phyloP scores from a whole-genome alignment of 371 early-diverging fungal species.

The Mucor piriformis region DNA sequence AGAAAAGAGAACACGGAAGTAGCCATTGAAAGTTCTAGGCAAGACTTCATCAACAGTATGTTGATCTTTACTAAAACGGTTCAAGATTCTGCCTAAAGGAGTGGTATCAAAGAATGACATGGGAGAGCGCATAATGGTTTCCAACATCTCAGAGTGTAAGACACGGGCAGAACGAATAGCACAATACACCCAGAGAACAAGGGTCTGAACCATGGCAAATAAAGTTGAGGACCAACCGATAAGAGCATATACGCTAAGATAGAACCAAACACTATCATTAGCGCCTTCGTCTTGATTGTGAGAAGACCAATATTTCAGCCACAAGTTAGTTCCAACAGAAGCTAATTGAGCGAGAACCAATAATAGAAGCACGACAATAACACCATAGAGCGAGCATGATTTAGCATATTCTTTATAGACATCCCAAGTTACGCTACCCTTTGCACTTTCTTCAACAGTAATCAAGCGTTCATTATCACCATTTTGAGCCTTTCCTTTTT shows the following conservation, averaged over 20 bases:
- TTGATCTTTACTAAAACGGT: conserved; percentile 89
- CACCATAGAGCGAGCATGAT: conserved; percentile 66
- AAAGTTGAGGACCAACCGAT: conserved; percentile 74
- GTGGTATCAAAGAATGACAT: conserved; percentile 90
- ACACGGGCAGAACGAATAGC: conserved; percentile 75
- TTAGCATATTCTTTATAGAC: conserved; percentile 81
- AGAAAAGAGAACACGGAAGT: conserved; percentile 48
- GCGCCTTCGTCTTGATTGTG: conserved; percentile 45
- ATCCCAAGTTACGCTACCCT: conserved; percentile 74
- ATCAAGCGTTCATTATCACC: conserved; percentile 53
- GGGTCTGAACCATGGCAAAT: conserved; percentile 69
- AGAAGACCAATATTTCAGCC: conserved; percentile 77
- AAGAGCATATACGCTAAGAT: conserved; percentile 79
- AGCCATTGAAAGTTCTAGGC: conserved; percentile 68
- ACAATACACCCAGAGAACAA: conserved; percentile 82
- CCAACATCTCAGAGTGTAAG: conserved; percentile 64
- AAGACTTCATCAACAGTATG: conserved; percentile 81
- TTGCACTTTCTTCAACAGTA: conserved; percentile 75
- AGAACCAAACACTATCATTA: conserved; percentile 50
- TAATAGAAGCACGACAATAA: conserved; percentile 58
- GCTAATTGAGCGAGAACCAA: conserved; percentile 60
- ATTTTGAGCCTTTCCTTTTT: conserved; percentile 21
- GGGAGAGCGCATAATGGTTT: conserved; percentile 66
- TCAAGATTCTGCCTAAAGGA: conserved; percentile 85
- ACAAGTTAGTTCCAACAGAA: conserved; percentile 64